Evolutionary conservation across 257 asterid genomes (phyloP), one percentile per base, ranked within the genome.

Genomic region (Forsythia suspensa): DNA sequence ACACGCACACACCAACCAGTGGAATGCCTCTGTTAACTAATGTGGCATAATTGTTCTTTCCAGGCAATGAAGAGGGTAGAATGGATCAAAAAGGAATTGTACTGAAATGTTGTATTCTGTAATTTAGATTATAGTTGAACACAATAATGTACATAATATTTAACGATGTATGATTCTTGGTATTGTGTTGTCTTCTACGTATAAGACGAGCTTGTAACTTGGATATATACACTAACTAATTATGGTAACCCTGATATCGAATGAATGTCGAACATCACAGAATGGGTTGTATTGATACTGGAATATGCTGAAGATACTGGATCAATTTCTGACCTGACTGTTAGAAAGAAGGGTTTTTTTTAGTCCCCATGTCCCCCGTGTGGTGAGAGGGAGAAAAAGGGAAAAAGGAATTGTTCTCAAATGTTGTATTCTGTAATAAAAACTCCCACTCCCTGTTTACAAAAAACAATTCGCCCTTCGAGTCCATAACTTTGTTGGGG

Each of bases 1-100:
- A 0, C 12, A 1, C n/a, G 16, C 6, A 18, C 6, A 11, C 16
- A 16, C 15, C 5, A 46, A 13, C 6, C 55, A 0, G 55, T 12
- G 13, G 4, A 6, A 5, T 2, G 12, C 4, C 57, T 57, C 12
- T 8, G 16, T 12, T 38, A 16, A 29, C 59, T 41, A 10, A 68
- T 20, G 8, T 11, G 8, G 20, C 6, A 80, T 24, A 24, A 24
- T 37, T 74, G 48, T 70, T 75, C 21, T 77, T 83, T 71, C 46
- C 88, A 92, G 97, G 96, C 72, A 86, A 90, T 61, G 96, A 92
- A 79, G 95, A 90, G 65, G 90, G 87, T 21, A 85, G 95, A 80
- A 90, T 88, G 87, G 94, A 92, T 65, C 96, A 89, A 52, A 92
- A 91, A 78, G 96, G 96, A 74, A 76, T 89, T 38, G 90, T 88